These are phyloP conservation scores for Coniochaeta ligniaria DNA, from an alignment of 2,329 filamentous ascomycete genomes.

Conservation along the genomic window DNA sequence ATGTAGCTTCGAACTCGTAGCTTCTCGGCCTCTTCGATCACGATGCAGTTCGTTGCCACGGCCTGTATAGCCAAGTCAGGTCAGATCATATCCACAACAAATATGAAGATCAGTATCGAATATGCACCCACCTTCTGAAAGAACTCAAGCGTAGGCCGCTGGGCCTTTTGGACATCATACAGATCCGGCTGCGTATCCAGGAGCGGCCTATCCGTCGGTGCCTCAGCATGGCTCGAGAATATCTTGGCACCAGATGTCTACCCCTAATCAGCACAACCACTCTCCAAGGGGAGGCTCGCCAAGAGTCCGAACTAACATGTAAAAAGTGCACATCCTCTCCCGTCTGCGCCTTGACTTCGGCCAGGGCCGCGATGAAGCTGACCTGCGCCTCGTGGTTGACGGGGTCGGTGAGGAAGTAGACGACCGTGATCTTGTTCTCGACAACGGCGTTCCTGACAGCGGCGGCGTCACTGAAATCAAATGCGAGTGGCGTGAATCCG, in stretches of 20 bases:
- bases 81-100: not conserved
- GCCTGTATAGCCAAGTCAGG: constrained; percentile 20
- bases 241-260: constrained; percentile 44
- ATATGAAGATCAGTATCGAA: not conserved
- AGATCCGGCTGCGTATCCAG: constrained; percentile 34
- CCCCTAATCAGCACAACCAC: not conserved
- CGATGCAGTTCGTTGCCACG: constrained; percentile 28
- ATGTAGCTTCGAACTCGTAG: constrained; percentile 40
- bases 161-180: constrained; percentile 33
- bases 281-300: not conserved
- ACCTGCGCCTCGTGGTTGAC: constrained; percentile 21
- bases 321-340: constrained; percentile 40
- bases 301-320: no score
- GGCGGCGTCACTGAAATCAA: constrained; percentile 28
- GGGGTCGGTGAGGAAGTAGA: constrained; percentile 40
- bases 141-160: constrained; percentile 11
- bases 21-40: constrained; percentile 34
- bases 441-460: constrained; percentile 29
- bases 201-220: constrained; percentile 30
- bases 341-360: constrained; percentile 29
- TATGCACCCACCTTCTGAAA: not conserved
- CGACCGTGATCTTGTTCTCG: constrained; percentile 34
- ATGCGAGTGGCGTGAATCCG: constrained; percentile 30
- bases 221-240: constrained; percentile 38
- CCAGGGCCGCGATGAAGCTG: constrained; percentile 37